Evolutionary conservation across 2,329 filamentous ascomycete genomes (phyloP).

Genomic region (Aspergillus pseudotamarii): DNA sequence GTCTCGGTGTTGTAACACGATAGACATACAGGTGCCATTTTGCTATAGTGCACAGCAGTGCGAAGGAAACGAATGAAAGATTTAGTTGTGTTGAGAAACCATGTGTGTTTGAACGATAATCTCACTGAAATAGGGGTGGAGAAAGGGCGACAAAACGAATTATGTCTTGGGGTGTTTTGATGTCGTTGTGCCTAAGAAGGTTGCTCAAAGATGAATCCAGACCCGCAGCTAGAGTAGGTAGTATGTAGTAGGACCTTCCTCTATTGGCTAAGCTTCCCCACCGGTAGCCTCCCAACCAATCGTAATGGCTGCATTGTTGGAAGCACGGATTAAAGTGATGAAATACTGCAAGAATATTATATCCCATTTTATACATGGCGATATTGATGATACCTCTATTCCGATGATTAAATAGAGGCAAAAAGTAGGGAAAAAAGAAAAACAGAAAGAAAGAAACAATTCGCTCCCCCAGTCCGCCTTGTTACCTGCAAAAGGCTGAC

Average conservation of each 20-base stretch:
- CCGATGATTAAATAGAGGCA: background rate
- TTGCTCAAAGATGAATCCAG: background rate
- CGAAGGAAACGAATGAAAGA: background rate
- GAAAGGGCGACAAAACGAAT: background rate
- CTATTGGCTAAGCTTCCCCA: background rate
- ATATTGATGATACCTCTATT: background rate
- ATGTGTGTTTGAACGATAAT: background rate
- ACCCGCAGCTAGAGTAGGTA: no score
- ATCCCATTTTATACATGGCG: background rate
- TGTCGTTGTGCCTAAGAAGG: background rate
- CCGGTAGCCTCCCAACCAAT: background rate
- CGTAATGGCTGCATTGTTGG: background rate
- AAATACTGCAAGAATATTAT: background rate
- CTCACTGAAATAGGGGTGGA: background rate
- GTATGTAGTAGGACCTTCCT: background rate
- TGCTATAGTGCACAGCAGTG: background rate
- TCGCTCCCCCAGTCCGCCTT: background rate
- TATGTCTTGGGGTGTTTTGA: background rate
- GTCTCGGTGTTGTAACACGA: background rate
- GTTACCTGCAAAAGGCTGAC: background rate
- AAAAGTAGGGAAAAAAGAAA: background rate
- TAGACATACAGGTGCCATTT: slow-evolving; percentile 39
- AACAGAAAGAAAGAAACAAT: background rate
- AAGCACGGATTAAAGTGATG: background rate
- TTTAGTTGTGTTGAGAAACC: background rate